Conservation (phyloP, 495 filamentous ascomycete genomes). For the Penicillium mononematosum region DNA sequence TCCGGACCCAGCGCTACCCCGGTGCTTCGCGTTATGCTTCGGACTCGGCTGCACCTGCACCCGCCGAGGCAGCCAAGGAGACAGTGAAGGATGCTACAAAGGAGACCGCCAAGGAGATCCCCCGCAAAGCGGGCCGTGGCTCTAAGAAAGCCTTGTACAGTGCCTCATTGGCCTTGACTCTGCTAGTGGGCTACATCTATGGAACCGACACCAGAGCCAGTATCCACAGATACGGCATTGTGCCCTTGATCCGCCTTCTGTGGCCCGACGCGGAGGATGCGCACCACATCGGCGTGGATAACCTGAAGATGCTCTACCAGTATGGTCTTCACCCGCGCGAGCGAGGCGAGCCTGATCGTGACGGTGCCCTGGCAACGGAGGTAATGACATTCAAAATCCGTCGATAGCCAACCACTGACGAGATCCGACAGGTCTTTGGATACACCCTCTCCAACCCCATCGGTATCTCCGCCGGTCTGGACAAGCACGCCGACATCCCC, state of each 20-base stretch:
- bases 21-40: constrained; percentile 33
- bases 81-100: constrained; percentile 14
- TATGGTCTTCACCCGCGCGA: constrained; percentile 72
- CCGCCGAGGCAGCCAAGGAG: constrained; percentile 14
- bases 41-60: constrained; percentile 23
- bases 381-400: constrained; percentile 20
- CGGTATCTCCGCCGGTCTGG: constrained; percentile 87
- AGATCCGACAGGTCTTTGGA: constrained; percentile 65
- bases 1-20: constrained; percentile 17
- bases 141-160: constrained; percentile 53
- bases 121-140: constrained; percentile 35
- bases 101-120: constrained; percentile 29
- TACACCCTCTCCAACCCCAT: constrained; percentile 78
- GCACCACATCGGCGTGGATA: constrained; percentile 70
- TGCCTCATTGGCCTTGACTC: constrained; percentile 51
- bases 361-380: constrained; percentile 53
- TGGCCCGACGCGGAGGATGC: constrained; percentile 88
- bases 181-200: constrained; percentile 67
- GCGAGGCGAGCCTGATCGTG: constrained; percentile 54
- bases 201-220: constrained; percentile 87
- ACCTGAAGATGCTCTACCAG: constrained; percentile 54
- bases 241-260: constrained; percentile 67
- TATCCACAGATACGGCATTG: constrained; percentile 76
- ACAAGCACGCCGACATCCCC: constrained; percentile 88
- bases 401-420: constrained; percentile 10